These are phyloP conservation scores for Casuarina equisetifolia DNA, from an alignment of 306 rosid species.

Conservation along the genomic window DNA sequence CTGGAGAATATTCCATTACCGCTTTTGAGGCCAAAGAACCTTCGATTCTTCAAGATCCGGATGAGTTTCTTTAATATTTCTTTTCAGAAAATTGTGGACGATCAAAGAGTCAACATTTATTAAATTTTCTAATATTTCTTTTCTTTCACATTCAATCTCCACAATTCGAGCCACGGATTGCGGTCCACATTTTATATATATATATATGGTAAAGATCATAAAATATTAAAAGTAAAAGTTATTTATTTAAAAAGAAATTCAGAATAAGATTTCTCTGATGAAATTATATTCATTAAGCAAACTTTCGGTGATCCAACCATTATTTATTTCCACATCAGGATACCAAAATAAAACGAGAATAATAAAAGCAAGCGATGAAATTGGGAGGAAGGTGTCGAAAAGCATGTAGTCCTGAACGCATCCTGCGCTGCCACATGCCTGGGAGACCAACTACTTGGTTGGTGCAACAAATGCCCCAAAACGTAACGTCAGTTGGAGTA, in stretches of 20 bases:
- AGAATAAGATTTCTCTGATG: not conserved
- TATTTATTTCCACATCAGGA: not conserved
- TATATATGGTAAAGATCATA: no score
- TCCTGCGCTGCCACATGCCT: not conserved
- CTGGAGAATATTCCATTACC: not conserved
- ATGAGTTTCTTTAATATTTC: not conserved
- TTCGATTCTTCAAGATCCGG: not conserved
- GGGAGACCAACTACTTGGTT: not conserved
- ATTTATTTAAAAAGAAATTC: no score
- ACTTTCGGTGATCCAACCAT: not conserved
- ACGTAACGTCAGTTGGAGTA: not conserved
- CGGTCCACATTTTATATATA: no score
- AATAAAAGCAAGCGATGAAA: not conserved
- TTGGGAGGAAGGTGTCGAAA: not conserved
- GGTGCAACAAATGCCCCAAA: not conserved
- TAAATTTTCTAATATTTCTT: no score
- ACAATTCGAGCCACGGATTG: no score
- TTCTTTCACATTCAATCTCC: no score
- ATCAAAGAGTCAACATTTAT: not conserved
- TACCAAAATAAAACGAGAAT: not conserved
- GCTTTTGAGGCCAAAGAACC: no score
- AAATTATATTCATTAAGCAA: not conserved
- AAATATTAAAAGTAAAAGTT: no score
- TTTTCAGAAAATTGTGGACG: not conserved
- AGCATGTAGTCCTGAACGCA: not conserved